phyloP scores from a whole-genome alignment of 257 asterid genomes.

The Solanum tarijense region DNA sequence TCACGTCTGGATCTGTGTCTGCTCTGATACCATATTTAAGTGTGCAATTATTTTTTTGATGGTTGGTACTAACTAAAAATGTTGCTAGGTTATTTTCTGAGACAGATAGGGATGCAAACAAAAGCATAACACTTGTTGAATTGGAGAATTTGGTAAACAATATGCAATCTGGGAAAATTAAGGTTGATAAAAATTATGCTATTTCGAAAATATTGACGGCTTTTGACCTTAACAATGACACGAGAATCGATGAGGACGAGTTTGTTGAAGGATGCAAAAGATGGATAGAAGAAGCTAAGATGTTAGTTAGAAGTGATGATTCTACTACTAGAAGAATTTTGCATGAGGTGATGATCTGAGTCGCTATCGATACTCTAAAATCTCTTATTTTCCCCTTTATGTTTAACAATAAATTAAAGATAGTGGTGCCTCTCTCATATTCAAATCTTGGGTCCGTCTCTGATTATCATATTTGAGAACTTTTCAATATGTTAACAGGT shows the following conservation, averaged over 20 bases:
- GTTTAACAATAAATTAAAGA: neutral
- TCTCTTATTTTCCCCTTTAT: neutral
- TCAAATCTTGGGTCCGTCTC: neutral
- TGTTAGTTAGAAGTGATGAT: slow-evolving; percentile 10
- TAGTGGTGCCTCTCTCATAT: neutral
- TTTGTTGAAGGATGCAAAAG: slow-evolving; percentile 22
- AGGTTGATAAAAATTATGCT: slow-evolving; percentile 31
- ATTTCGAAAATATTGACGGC: slow-evolving; percentile 15
- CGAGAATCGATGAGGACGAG: slow-evolving; percentile 20
- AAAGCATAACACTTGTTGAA: slow-evolving; percentile 17
- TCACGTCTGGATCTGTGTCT: neutral
- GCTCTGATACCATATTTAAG: neutral
- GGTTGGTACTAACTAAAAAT: neutral
- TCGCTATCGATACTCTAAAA: neutral
- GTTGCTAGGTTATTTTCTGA: slow-evolving; percentile 15
- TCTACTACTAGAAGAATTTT: slow-evolving; percentile 3
- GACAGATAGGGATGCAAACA: slow-evolving; percentile 27
- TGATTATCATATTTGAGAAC: neutral
- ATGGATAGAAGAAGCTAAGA: slow-evolving; percentile 26
- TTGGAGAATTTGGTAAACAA: slow-evolving; percentile 21
- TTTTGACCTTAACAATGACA: slow-evolving; percentile 19
- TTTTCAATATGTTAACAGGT: neutral
- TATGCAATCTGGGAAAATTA: slow-evolving; percentile 19
- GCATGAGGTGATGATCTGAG: neutral
- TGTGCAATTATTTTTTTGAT: neutral